Conservation (phyloP, 2,329 filamentous ascomycete species). For the Beauveria australis region DNA sequence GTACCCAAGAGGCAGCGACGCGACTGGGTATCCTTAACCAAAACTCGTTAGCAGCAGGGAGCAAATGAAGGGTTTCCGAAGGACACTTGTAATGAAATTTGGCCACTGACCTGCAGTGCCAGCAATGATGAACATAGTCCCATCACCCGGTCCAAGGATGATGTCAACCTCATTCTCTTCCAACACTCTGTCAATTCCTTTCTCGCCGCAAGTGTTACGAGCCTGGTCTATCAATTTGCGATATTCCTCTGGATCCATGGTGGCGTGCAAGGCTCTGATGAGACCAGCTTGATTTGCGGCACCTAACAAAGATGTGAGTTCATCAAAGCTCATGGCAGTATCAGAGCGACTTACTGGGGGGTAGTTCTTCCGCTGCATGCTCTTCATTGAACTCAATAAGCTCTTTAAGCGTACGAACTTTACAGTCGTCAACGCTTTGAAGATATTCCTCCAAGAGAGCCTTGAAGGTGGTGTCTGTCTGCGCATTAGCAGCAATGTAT, state of each 20-base stretch:
- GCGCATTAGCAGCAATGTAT: not conserved
- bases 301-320: not conserved
- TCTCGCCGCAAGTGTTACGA: conserved; percentile 3
- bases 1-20: conserved; percentile 11
- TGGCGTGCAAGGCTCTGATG: conserved; percentile 1
- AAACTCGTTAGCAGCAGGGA: not conserved
- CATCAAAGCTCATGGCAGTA: not conserved
- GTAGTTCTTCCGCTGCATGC: conserved; percentile 11
- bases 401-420: conserved; percentile 5
- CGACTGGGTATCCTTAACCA: conserved; percentile 11
- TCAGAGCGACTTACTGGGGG: not conserved
- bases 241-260: conserved; percentile 5
- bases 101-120: conserved; percentile 4
- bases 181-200: conserved; percentile 10
- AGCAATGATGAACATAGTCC: conserved; percentile 4
- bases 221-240: not conserved
- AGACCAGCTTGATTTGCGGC: conserved; percentile 1
- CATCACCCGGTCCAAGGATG: conserved; percentile 12
- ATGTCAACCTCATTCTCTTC: conserved; percentile 12
- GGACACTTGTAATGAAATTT: not conserved
- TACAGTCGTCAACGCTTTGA: conserved; percentile 4
- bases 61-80: not conserved
- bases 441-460: conserved; percentile 8
- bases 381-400: conserved; percentile 14
- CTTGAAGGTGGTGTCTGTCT: conserved; percentile 6